Evolutionary conservation across 768 basidiomycete species (phyloP).

Genomic region (Mycena olivaceomarginata): DNA sequence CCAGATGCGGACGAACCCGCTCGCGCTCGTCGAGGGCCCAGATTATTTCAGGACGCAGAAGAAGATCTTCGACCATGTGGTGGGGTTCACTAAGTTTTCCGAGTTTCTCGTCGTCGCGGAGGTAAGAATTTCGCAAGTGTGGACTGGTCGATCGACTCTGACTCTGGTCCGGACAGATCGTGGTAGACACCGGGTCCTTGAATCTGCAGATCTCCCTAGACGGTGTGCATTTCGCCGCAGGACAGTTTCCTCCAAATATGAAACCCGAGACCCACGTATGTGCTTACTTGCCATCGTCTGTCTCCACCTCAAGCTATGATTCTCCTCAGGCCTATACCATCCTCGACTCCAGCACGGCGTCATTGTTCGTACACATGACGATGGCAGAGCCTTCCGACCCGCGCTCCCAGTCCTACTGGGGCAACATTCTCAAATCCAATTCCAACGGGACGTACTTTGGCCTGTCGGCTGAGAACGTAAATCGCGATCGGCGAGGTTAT

Average conservation of each 20-base stretch:
- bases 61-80: slow-evolving; percentile 89
- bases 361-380: slow-evolving; percentile 97
- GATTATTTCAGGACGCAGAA: slow-evolving; percentile 83
- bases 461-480: slow-evolving; percentile 89
- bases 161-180: slow-evolving; percentile 59
- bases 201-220: slow-evolving; percentile 95
- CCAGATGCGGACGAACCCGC: slow-evolving; percentile 67
- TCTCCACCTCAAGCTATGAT: neutral
- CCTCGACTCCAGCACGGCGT: slow-evolving; percentile 92
- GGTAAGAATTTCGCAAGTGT: slow-evolving; percentile 60
- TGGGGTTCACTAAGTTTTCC: slow-evolving; percentile 98
- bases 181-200: slow-evolving; percentile 72
- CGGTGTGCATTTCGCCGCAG: slow-evolving; percentile 88
- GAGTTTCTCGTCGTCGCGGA: slow-evolving; percentile 97
- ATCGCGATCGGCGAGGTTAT: slow-evolving; percentile 88
- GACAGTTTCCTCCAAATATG: slow-evolving; percentile 93
- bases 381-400: slow-evolving; percentile 86
- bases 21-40: slow-evolving; percentile 87
- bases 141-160: neutral
- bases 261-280: slow-evolving; percentile 90
- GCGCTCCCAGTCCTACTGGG: slow-evolving; percentile 73
- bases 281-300: slow-evolving; percentile 52
- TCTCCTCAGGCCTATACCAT: slow-evolving; percentile 90
- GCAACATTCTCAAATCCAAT: slow-evolving; percentile 95
- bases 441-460: slow-evolving; percentile 98